These are phyloP conservation scores for Leptosphaerulina australis DNA, from an alignment of 2,329 filamentous ascomycete genomes.

Conservation along the genomic window DNA sequence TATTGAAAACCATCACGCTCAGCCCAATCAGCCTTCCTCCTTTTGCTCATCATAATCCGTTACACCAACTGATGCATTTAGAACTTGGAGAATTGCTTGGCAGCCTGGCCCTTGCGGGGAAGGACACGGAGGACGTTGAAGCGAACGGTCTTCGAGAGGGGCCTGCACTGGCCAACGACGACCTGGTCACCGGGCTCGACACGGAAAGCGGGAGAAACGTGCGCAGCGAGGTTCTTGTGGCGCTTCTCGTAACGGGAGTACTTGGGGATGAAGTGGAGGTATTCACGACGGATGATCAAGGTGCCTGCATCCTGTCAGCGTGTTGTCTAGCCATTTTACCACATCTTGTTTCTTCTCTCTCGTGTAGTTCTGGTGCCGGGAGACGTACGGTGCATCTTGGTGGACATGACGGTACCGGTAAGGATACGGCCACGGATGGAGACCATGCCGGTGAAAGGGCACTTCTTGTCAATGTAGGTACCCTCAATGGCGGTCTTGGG, in stretches of 20 bases:
- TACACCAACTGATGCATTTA: slow-evolving; percentile 60
- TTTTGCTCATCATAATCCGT: slow-evolving; percentile 37
- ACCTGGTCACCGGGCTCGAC: slow-evolving; percentile 99
- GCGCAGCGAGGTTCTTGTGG: slow-evolving; percentile 99
- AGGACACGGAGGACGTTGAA: slow-evolving; percentile 99
- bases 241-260: slow-evolving; percentile 99
- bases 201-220: slow-evolving; percentile 99
- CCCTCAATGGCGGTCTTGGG: slow-evolving; percentile 99
- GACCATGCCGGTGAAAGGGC: slow-evolving; percentile 98
- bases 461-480: slow-evolving; percentile 99
- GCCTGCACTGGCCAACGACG: slow-evolving; percentile 98
- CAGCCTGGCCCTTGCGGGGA: slow-evolving; percentile 93
- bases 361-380: slow-evolving; percentile 24
- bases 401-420: slow-evolving; percentile 97
- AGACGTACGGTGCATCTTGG: slow-evolving; percentile 94
- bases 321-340: slow-evolving; percentile 74
- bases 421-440: slow-evolving; percentile 99
- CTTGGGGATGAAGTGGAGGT: slow-evolving; percentile 99
- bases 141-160: slow-evolving; percentile 99
- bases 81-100: slow-evolving; percentile 99
- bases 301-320: slow-evolving; percentile 57
- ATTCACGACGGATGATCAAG: slow-evolving; percentile 98
- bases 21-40: slow-evolving; percentile 33
- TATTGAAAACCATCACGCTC: slow-evolving; percentile 44
- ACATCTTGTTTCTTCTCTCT: slow-evolving; percentile 92